Evolutionary conservation across 164 flowering plant genomes (phyloP), one percentile per base, ranked within the genome.

Genomic region (Liriodendron chinense): DNA sequence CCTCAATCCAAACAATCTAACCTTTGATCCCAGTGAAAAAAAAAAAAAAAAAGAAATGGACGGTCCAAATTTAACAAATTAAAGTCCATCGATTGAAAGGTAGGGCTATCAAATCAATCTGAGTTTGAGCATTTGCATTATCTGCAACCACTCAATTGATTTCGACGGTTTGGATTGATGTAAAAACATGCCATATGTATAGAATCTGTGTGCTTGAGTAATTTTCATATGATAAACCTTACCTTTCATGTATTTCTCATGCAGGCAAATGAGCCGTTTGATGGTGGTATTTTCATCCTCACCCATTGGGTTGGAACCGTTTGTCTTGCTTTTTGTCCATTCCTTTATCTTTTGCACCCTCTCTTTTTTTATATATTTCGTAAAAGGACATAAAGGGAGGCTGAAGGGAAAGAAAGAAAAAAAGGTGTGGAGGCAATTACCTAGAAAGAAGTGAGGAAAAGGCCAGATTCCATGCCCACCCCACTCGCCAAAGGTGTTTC

Each of bases 381-480:
- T 26, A 26, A 28, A 3, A 18, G 47, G 47, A 66, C 67, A 10
- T 10, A 3, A 64, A 66, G 64, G 72, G 53, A 53, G 49, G 62
- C 2, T 43, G 28, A 53, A 12, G 18, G 9, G 18, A 53, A 13
- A 9, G 14, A 50, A 50, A 50, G 10, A 50, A 16, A 53, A 68
- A 76, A 77, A 75, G 77, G 65, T 71, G 78, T 59, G 72, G 62
- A 56, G 74, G 80, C 74, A 77, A 34, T 73, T 43, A 18, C 75
- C 75, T 73, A 50, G 72, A 57, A 70, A 61, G 71, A 72, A 69
- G 70, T 47, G 26, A 28, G 53, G 47, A 56, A 25, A 72, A 59
- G 59, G 73, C 34, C 49, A 59, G 82, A 82, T 79, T 77, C 83
- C 82, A 79, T 57, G 34, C 64, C 63, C 73, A n/a, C 24, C 24